Evolutionary conservation across 345 rosid species (phyloP).

Genomic region (Clarkia xantiana): DNA sequence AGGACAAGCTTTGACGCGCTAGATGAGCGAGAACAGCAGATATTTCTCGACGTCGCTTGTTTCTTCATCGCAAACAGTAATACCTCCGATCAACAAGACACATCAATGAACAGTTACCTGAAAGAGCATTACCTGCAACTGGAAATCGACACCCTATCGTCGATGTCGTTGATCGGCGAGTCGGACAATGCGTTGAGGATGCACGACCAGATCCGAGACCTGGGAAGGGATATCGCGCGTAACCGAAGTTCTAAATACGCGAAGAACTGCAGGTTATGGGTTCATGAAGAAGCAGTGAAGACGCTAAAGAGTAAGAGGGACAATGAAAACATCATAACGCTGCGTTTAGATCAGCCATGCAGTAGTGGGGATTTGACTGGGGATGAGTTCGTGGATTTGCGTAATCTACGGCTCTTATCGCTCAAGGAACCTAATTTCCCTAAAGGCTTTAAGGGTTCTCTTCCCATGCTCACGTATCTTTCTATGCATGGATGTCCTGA

Average conservation of each 20-base stretch:
- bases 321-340: neutral
- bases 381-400: neutral
- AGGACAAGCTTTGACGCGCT: neutral
- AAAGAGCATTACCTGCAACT: too few species aligned
- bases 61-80: neutral
- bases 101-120: neutral
- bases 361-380: neutral
- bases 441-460: neutral
- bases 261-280: neutral
- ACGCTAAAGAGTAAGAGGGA: neutral
- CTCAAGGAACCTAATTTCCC: neutral
- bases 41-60: conserved; percentile 8
- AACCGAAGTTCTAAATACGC: too few species aligned
- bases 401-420: neutral
- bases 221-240: conserved; percentile 1
- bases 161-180: neutral
- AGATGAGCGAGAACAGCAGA: neutral
- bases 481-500: neutral
- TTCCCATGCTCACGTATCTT: neutral
- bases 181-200: neutral
- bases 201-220: conserved; percentile 4
- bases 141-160: neutral
- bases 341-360: neutral
- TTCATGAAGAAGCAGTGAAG: neutral
- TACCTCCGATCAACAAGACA: neutral